A percentile compares a stretch with the other conserved stretches of the same genome.
Evolutionary conservation across 768 basidiomycete species (phyloP).

Genomic region (Boletus reticuloceps): DNA sequence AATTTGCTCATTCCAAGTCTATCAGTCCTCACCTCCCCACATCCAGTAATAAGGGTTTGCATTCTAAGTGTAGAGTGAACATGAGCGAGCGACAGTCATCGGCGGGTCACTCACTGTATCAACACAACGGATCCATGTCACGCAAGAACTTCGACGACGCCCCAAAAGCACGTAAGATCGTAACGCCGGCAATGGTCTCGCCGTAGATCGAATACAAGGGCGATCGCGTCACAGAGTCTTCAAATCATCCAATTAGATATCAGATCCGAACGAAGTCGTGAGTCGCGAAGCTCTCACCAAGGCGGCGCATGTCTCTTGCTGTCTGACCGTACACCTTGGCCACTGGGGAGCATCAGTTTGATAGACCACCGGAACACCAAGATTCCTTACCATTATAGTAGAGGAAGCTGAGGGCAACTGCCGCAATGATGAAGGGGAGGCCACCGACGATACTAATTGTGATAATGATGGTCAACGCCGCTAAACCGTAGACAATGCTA

Average conservation of each 20-base stretch:
- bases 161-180: constrained; percentile 78
- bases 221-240: constrained; percentile 49
- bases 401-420: constrained; percentile 50
- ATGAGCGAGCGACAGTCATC: not conserved
- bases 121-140: constrained; percentile 78
- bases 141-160: constrained; percentile 83
- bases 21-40: constrained; percentile 64
- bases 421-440: constrained; percentile 64
- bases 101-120: constrained; percentile 58
- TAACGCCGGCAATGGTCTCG: constrained; percentile 49
- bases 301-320: constrained; percentile 79
- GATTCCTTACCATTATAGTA: constrained; percentile 66
- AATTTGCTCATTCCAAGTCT: not conserved
- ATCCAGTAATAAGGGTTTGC: constrained; percentile 86
- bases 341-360: constrained; percentile 24
- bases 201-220: constrained; percentile 47
- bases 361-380: not conserved
- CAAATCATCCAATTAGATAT: not conserved
- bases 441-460: constrained; percentile 82
- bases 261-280: not conserved
- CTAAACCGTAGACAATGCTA: constrained; percentile 69
- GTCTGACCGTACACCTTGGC: constrained; percentile 73
- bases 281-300: constrained; percentile 44
- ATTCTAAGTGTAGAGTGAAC: constrained; percentile 34
- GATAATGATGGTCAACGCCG: constrained; percentile 65